Evolutionary conservation across 2,329 filamentous ascomycete genomes (phyloP).

Genomic region (Fusarium aywerte): DNA sequence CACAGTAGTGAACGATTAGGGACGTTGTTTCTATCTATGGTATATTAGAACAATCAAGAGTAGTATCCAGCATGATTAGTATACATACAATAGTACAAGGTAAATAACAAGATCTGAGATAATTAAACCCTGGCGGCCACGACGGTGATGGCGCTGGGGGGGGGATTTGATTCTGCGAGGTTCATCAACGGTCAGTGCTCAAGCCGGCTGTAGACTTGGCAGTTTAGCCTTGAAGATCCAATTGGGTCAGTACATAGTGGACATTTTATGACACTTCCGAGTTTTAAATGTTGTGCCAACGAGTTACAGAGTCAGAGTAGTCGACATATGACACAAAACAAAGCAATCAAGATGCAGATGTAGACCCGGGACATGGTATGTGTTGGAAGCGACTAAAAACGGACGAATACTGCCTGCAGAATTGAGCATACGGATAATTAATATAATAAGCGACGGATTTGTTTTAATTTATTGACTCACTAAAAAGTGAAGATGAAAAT

Average conservation of each 20-base stretch:
- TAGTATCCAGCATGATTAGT: background rate
- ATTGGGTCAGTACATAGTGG: conserved; percentile 5
- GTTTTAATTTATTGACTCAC: background rate
- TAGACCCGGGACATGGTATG: conserved; percentile 38
- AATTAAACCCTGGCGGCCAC: conserved; percentile 6
- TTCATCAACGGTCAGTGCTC: conserved; percentile 30
- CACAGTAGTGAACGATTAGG: background rate
- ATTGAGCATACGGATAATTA: conserved; percentile 1
- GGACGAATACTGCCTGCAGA: conserved; percentile 1
- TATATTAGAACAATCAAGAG: background rate
- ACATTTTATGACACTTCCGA: conserved; percentile 19
- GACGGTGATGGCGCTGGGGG: conserved; percentile 26
- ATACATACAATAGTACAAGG: too few relatives aligned
- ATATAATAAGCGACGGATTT: conserved; percentile 13
- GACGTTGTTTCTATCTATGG: conserved; percentile 40
- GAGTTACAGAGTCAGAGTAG: conserved; percentile 1
- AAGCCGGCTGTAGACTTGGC: conserved; percentile 6
- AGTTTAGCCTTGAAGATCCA: conserved; percentile 5
- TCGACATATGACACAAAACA: conserved; percentile 17
- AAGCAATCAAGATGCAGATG: too few relatives aligned
- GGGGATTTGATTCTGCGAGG: background rate
- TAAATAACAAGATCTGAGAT: background rate
- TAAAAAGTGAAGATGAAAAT: conserved; percentile 3
- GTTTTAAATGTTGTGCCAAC: conserved; percentile 20
- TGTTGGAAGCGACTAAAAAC: conserved; percentile 23